Percentiles rank a stretch among this genome's conserved stretches.
Conservation (phyloP, 2,329 filamentous ascomycete species). For the Neophaeococcomyces aloes region DNA sequence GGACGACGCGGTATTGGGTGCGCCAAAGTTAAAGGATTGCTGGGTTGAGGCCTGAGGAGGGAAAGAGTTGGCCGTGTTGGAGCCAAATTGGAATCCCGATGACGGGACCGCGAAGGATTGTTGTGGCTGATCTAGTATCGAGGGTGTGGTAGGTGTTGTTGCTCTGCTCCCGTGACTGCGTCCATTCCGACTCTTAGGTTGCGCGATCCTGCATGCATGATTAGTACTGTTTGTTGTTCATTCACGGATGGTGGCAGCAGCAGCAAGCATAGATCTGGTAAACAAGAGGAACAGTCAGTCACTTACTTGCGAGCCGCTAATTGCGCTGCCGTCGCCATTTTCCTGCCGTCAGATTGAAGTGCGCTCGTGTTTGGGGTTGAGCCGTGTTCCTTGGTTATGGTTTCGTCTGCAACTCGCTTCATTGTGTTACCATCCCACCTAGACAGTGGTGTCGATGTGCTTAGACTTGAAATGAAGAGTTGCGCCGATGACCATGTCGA, state of each 20-base stretch:
- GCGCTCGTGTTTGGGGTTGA: slow-evolving; percentile 11
- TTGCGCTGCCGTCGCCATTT: slow-evolving; percentile 45
- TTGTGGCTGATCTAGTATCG: slow-evolving; percentile 10
- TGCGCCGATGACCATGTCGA: too few relatives aligned
- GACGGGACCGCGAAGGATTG: slow-evolving; percentile 16
- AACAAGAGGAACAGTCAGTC: neutral
- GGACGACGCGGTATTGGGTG: neutral
- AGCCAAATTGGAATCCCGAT: slow-evolving; percentile 9
- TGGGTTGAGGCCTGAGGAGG: neutral
- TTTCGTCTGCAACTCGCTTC: slow-evolving; percentile 7
- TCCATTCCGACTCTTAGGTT: slow-evolving; percentile 4
- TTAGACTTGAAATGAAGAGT: too few relatives aligned
- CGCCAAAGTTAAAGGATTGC: slow-evolving; percentile 8
- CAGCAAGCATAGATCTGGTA: neutral
- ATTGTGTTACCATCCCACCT: neutral
- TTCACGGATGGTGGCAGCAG: too few relatives aligned
- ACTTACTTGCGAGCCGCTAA: slow-evolving; percentile 47
- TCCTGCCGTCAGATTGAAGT: slow-evolving; percentile 30
- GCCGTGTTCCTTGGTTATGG: slow-evolving; percentile 18
- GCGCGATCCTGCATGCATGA: neutral
- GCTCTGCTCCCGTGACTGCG: neutral
- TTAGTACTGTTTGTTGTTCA: too few relatives aligned
- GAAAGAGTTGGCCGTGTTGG: slow-evolving; percentile 7
- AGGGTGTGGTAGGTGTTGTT: slow-evolving; percentile 4
- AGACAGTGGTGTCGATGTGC: too few relatives aligned